Conservation (phyloP, 352 stramenopile genomes). For the Aphanomyces euteiches region DNA sequence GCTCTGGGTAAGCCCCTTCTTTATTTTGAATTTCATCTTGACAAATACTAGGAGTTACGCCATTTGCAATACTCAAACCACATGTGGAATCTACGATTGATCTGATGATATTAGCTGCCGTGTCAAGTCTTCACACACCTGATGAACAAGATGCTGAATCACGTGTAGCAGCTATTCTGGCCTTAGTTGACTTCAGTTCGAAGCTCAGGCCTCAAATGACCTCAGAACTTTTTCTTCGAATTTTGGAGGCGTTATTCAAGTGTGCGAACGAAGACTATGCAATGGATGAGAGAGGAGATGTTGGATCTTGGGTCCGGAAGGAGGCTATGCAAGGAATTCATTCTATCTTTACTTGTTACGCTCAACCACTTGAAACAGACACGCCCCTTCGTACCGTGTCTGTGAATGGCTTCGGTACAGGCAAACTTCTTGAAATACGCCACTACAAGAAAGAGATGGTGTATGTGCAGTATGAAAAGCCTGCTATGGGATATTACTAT, state of each 20-base stretch:
- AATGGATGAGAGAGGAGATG: slow-evolving; percentile 96
- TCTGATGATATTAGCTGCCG: slow-evolving; percentile 45
- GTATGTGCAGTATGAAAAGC: slow-evolving; percentile 56
- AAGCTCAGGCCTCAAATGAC: slow-evolving; percentile 32
- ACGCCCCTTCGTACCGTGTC: not conserved
- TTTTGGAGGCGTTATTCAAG: slow-evolving; percentile 82
- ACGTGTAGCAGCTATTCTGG: slow-evolving; percentile 89
- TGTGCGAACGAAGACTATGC: slow-evolving; percentile 93
- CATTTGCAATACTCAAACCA: slow-evolving; percentile 41
- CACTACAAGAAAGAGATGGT: slow-evolving; percentile 6
- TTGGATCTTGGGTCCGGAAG: slow-evolving; percentile 96
- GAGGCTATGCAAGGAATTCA: slow-evolving; percentile 91
- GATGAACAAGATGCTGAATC: slow-evolving; percentile 93
- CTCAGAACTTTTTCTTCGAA: slow-evolving; percentile 40
- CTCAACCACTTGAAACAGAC: not conserved
- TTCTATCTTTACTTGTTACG: slow-evolving; percentile 11
- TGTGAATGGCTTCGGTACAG: slow-evolving; percentile 9
- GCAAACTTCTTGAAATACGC: slow-evolving; percentile 6
- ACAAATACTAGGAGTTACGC: slow-evolving; percentile 37
- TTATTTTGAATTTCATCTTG: not conserved
- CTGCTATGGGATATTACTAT: slow-evolving; percentile 63
- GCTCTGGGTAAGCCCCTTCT: slow-evolving; percentile 2
- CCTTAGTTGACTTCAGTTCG: slow-evolving; percentile 60
- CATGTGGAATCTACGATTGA: slow-evolving; percentile 36
- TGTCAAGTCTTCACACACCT: slow-evolving; percentile 43